Conservation (phyloP, 352 stramenopile genomes). For the Pythium plurisporium region DNA sequence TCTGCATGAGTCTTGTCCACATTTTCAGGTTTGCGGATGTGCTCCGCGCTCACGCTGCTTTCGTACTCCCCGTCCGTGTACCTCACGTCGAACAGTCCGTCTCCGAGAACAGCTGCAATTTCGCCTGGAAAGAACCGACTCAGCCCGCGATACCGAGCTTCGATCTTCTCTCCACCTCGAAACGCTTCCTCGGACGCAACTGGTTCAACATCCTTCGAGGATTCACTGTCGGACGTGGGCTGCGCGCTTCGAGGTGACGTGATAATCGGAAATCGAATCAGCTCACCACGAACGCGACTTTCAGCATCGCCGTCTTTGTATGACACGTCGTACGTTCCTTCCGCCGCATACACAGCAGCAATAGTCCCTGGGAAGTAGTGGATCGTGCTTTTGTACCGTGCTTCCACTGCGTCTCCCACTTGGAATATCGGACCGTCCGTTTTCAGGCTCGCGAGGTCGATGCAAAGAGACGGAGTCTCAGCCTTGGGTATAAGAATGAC, state of each 20-base stretch:
- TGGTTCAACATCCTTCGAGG: background rate
- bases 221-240: background rate
- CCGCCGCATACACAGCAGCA: background rate
- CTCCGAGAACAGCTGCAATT: conserved; percentile 8
- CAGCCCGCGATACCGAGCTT: conserved; percentile 11
- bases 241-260: background rate
- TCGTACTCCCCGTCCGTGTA: conserved; percentile 24
- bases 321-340: conserved; percentile 19
- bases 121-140: conserved; percentile 12
- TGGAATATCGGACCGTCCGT: no score
- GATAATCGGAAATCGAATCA: conserved; percentile 14
- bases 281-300: conserved; percentile 17
- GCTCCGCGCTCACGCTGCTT: background rate
- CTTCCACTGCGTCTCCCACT: conserved; percentile 7
- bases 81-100: conserved; percentile 11
- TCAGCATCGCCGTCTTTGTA: conserved; percentile 33
- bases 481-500: no score
- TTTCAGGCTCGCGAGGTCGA: no score
- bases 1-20: no score
- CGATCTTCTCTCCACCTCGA: conserved; percentile 3
- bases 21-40: no score
- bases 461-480: no score
- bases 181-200: background rate
- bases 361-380: conserved; percentile 5
- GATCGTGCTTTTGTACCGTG: background rate